Percentiles rank a stretch among this genome's conserved stretches.
phyloP scores from a whole-genome alignment of 768 basidiomycete species.

The Russula sp. region DNA sequence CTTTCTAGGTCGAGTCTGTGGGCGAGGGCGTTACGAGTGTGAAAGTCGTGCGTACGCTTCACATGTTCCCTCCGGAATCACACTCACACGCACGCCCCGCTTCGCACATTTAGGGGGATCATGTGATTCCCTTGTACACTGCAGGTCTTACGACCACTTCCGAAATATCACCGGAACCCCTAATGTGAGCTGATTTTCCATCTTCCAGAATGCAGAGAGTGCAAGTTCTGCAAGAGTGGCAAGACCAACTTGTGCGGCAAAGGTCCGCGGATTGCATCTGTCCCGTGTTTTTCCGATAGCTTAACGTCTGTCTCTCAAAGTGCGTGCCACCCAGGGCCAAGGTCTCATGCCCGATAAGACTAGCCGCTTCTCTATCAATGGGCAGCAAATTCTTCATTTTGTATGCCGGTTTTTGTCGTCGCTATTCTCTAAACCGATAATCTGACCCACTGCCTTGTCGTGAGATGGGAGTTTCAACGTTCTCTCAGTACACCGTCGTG shows the following conservation, averaged over 20 bases:
- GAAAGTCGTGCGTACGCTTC: conserved; percentile 39
- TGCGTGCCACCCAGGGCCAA: conserved; percentile 88
- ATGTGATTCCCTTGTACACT: conserved; percentile 95
- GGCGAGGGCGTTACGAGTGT: conserved; percentile 91
- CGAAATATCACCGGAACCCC: not conserved
- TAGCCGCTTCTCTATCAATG: conserved; percentile 84
- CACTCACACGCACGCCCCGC: not conserved
- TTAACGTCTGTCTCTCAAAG: conserved; percentile 35
- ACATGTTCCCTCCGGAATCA: conserved; percentile 2
- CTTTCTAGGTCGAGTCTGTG: conserved; percentile 82
- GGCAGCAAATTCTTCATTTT: conserved; percentile 85
- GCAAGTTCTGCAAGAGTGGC: conserved; percentile 97
- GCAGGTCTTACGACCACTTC: conserved; percentile 48
- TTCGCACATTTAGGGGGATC: conserved; percentile 59
- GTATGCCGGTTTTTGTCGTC: conserved; percentile 40
- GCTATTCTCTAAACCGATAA: not conserved
- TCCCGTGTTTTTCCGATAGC: not conserved
- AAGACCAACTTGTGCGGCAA: conserved; percentile 99
- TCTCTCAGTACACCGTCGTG: conserved; percentile 99
- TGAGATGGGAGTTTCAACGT: conserved; percentile 98
- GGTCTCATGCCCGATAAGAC: conserved; percentile 93
- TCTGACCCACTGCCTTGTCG: not conserved
- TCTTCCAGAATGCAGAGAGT: conserved; percentile 74
- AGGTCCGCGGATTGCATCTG: conserved; percentile 42
- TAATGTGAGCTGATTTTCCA: not conserved